A percentile compares a stretch with the other conserved stretches of the same genome.
Conservation (phyloP, 176 grass and related monocot species). For the Juncus inflexus region DNA sequence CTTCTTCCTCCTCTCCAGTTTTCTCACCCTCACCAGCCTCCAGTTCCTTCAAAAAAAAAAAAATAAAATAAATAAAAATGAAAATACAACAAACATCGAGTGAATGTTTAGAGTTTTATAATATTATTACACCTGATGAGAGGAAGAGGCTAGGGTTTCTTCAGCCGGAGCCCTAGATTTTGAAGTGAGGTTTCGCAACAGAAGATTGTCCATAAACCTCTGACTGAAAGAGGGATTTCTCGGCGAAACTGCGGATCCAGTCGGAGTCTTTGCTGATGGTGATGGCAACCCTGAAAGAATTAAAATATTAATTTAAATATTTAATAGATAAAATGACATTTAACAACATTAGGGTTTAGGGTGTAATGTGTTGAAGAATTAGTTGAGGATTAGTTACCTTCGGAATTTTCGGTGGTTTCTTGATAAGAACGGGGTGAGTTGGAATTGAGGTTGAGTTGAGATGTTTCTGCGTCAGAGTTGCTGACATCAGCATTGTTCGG, state of each 20-base stretch:
- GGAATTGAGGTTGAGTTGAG: constrained; percentile 4
- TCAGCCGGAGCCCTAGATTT: constrained; percentile 61
- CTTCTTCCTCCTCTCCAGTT: constrained; percentile 68
- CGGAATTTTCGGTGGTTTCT: constrained; percentile 59
- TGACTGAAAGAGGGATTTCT: constrained; percentile 79
- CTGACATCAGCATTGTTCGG: constrained; percentile 23
- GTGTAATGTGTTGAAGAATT: background rate
- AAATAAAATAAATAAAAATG: constrained; percentile 19
- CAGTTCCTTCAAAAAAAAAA: constrained; percentile 36
- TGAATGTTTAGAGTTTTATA: background rate
- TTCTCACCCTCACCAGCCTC: constrained; percentile 49
- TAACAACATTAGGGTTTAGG: background rate
- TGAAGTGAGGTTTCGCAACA: constrained; percentile 82
- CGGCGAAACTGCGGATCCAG: constrained; percentile 39
- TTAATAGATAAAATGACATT: background rate
- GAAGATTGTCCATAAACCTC: constrained; percentile 93
- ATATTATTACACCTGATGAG: constrained; percentile 50
- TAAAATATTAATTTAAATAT: constrained; percentile 1
- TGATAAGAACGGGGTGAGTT: constrained; percentile 19
- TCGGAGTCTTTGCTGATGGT: constrained; percentile 63
- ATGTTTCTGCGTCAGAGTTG: constrained; percentile 39
- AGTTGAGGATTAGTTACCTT: constrained; percentile 42
- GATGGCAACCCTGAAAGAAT: constrained; percentile 51
- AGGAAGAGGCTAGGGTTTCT: constrained; percentile 47
- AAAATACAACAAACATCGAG: no score